Evolutionary conservation across 768 basidiomycete genomes (phyloP), one percentile per base, ranked within the genome.

Genomic region (Tricholoma terreum): DNA sequence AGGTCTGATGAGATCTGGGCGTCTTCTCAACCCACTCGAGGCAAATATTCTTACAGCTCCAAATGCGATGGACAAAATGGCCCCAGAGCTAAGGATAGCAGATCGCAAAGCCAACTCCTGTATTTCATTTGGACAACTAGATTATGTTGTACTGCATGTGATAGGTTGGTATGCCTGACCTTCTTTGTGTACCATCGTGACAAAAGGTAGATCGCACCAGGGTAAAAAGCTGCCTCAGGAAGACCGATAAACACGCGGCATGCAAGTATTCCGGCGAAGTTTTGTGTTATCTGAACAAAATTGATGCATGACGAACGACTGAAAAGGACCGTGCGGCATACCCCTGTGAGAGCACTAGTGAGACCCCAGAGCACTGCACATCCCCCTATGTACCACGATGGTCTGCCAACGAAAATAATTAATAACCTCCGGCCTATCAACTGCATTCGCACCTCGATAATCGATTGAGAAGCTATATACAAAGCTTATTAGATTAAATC

Each of bases 141-240:
- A 6, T 15, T 30, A 8, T 30, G 8, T 48, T 4, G n/a, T 31
- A 9, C 21, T 12, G 21, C 12, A 6, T 27, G 22, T 49, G 4
- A 49, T 17, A 8, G 15, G 8, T 12, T 50, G 12, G 24, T 27
- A 40, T 38, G 21, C 30, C 43, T 17, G 30, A 74, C 86, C 80
- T 86, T 80, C 61, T 74, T 80, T 1, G 82, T 83, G 56, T 84
- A 83, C 81, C 80, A 83, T 21, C 80, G 72, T n/a, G 80, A 81
- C 2, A 82, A 69, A 10, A 78, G 67, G 56, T 73, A 77, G 7
- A 75, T 64, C 5, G 77, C 71, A 4, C 86, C 86, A 8, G 87
- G 85, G 68, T 84, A 86, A 61, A 87, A 87, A 1, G 84, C 84
- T 11, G 85, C 80, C 63, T 87, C 87, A 0, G 85, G 84, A 8